Evolutionary conservation across 768 basidiomycete genomes (phyloP).

Genomic region (Phylloporus arenicola): DNA sequence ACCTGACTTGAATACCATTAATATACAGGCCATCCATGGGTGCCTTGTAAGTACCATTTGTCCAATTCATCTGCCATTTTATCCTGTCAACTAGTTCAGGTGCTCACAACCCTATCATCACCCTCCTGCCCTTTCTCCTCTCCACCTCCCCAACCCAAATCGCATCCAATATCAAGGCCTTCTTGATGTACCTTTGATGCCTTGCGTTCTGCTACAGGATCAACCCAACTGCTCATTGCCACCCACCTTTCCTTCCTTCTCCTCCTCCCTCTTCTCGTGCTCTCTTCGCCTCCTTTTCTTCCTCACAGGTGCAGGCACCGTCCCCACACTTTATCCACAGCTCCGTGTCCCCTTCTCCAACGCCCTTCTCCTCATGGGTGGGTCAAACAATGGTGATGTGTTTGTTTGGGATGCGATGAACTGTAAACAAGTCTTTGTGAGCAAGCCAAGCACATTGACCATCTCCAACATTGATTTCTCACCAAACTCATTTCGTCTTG

Average conservation of each 20-base stretch:
- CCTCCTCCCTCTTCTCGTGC: conserved; percentile 38
- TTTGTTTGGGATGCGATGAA: too few relatives aligned
- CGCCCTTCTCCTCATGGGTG: not conserved
- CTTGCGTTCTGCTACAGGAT: not conserved
- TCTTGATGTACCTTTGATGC: conserved; percentile 8
- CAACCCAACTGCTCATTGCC: conserved; percentile 18
- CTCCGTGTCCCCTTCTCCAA: conserved; percentile 2
- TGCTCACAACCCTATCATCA: conserved; percentile 46
- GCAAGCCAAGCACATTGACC: too few relatives aligned
- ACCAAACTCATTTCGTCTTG: too few relatives aligned
- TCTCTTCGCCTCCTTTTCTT: conserved; percentile 46
- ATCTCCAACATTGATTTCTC: too few relatives aligned
- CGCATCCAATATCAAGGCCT: conserved; percentile 32
- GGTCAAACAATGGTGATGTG: too few relatives aligned
- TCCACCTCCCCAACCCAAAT: conserved; percentile 45
- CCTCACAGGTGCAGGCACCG: conserved; percentile 14
- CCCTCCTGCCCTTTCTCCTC: conserved; percentile 38
- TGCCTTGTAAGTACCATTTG: conserved; percentile 46
- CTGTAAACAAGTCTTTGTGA: too few relatives aligned
- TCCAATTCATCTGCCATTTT: not conserved
- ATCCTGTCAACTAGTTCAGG: conserved; percentile 49
- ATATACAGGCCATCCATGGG: conserved; percentile 94
- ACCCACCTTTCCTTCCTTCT: conserved; percentile 40
- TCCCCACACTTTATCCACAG: conserved; percentile 11
- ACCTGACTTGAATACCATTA: too few relatives aligned